phyloP scores from a whole-genome alignment of 495 filamentous ascomycete species.

The Penicillium macrosclerotiorum region DNA sequence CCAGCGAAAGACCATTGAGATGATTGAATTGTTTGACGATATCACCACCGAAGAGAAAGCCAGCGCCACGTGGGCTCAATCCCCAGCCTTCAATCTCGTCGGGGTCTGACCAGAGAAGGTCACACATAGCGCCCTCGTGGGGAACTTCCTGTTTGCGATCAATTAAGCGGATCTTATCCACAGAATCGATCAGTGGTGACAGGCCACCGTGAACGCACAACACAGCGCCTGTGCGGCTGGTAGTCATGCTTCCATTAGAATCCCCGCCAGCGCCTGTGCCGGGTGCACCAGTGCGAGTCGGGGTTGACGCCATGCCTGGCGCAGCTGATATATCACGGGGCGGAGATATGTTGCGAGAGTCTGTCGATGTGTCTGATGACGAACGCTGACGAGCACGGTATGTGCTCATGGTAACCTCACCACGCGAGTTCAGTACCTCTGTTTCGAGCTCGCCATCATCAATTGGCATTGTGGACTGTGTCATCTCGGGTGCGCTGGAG shows the following conservation, averaged over 20 bases:
- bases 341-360: conserved; percentile 42
- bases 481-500: conserved; percentile 41
- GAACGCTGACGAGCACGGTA: conserved; percentile 47
- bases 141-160: conserved; percentile 98
- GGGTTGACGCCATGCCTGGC: conserved; percentile 25
- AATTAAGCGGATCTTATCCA: conserved; percentile 93
- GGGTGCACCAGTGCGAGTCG: conserved; percentile 62
- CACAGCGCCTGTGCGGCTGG: conserved; percentile 73
- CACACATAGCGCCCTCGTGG: conserved; percentile 98
- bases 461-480: conserved; percentile 44
- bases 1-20: conserved; percentile 83
- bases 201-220: conserved; percentile 95
- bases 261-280: conserved; percentile 73
- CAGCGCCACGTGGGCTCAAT: conserved; percentile 87
- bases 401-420: conserved; percentile 73
- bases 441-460: conserved; percentile 78
- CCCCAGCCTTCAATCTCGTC: conserved; percentile 99
- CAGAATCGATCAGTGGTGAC: conserved; percentile 84
- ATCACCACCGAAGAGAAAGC: conserved; percentile 93
- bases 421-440: conserved; percentile 81
- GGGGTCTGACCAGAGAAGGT: conserved; percentile 95
- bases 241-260: conserved; percentile 53
- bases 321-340: conserved; percentile 46
- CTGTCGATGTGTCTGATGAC: conserved; percentile 33
- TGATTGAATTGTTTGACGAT: conserved; percentile 97